These are phyloP conservation scores for Verbena officinalis DNA, from an alignment of 257 asterid genomes.

Conservation along the genomic window DNA sequence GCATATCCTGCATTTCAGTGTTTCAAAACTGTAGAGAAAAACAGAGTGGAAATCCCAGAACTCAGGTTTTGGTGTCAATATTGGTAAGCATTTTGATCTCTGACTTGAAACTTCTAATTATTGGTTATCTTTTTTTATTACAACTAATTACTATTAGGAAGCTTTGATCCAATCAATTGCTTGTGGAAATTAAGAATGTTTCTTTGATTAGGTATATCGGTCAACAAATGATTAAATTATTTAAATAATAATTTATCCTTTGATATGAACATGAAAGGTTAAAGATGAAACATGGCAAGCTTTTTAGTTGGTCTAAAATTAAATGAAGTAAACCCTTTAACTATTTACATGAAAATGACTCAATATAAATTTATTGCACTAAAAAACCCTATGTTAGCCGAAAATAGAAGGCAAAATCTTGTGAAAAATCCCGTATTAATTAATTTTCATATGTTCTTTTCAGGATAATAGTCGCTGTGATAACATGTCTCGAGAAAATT, in stretches of 20 bases:
- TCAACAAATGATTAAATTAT: slow-evolving; percentile 11
- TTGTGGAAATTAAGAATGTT: slow-evolving; percentile 19
- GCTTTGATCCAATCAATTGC: slow-evolving; percentile 31
- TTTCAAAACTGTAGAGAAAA: slow-evolving; percentile 77
- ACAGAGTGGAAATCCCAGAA: slow-evolving; percentile 67
- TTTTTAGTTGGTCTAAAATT: slow-evolving; percentile 18
- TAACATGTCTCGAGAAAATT: slow-evolving; percentile 68
- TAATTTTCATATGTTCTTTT: too few species aligned
- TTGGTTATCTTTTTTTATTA: neutral
- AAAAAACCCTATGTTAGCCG: too few species aligned
- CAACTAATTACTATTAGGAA: slow-evolving; percentile 23
- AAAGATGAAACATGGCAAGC: slow-evolving; percentile 20
- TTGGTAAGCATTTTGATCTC: slow-evolving; percentile 51
- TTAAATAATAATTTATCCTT: neutral
- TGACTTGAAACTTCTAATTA: slow-evolving; percentile 1
- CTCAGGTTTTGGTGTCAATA: slow-evolving; percentile 94
- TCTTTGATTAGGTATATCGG: slow-evolving; percentile 19
- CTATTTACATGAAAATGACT: slow-evolving; percentile 31
- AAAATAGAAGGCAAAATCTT: too few species aligned
- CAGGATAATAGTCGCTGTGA: slow-evolving; percentile 82
- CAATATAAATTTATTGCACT: too few species aligned
- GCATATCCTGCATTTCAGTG: slow-evolving; percentile 95
- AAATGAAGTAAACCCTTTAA: slow-evolving; percentile 18
- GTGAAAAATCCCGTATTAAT: too few species aligned
- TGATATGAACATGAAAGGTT: slow-evolving; percentile 19